Evolutionary conservation across 2,329 filamentous ascomycete genomes (phyloP).

Genomic region (Hypoxylon sp.): DNA sequence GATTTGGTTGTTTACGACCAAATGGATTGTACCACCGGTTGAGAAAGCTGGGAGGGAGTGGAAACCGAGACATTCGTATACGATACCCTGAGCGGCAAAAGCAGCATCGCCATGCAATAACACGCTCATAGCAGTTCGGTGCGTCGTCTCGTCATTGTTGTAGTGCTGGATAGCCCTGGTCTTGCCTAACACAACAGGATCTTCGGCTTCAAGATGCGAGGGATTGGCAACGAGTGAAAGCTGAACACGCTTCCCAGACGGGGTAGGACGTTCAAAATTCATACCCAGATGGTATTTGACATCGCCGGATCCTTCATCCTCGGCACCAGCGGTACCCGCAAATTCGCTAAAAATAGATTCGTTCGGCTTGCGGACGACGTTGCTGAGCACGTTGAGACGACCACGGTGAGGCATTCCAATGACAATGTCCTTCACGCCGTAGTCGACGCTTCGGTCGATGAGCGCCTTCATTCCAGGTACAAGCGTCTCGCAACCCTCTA

Average conservation of each 20-base stretch:
- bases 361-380: constrained; percentile 98
- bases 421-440: constrained; percentile 98
- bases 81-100: constrained; percentile 95
- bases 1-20: constrained; percentile 99
- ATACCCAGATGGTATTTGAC: constrained; percentile 99
- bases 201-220: constrained; percentile 97
- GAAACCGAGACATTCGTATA: constrained; percentile 99
- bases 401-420: constrained; percentile 99
- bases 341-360: constrained; percentile 99
- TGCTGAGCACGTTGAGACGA: constrained; percentile 96
- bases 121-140: constrained; percentile 93
- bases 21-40: constrained; percentile 95
- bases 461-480: constrained; percentile 99
- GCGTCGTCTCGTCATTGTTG: constrained; percentile 94
- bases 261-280: constrained; percentile 99
- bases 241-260: constrained; percentile 99
- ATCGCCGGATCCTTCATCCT: constrained; percentile 96
- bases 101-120: constrained; percentile 97
- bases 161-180: constrained; percentile 98
- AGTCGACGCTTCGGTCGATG: constrained; percentile 98
- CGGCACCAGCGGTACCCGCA: constrained; percentile 86
- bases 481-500: constrained; percentile 96
- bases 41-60: constrained; percentile 96
- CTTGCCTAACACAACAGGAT: constrained; percentile 97
- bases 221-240: constrained; percentile 98